phyloP scores from a whole-genome alignment of 2,329 filamentous ascomycete species.

The Claviceps sp. region DNA sequence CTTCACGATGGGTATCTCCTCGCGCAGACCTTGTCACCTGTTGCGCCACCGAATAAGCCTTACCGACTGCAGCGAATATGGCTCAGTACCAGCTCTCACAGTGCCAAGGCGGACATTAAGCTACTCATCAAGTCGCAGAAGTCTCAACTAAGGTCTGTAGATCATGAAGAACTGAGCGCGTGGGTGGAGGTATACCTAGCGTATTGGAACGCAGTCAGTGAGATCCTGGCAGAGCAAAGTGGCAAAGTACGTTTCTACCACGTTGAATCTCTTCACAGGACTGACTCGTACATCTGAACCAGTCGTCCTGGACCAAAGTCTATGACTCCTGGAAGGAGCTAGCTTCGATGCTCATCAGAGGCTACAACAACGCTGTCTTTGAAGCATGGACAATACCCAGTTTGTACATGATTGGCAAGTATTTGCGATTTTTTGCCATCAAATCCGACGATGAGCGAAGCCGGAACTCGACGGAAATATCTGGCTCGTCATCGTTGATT shows the following conservation, averaged over 20 bases:
- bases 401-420: constrained; percentile 76
- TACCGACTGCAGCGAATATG: constrained; percentile 57
- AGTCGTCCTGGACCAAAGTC: constrained; percentile 63
- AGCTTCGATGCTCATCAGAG: constrained; percentile 61
- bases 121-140: constrained; percentile 55
- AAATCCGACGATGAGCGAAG: constrained; percentile 64
- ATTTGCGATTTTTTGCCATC: constrained; percentile 78
- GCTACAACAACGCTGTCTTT: constrained; percentile 64
- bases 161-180: constrained; percentile 56
- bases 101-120: constrained; percentile 55
- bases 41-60: constrained; percentile 47
- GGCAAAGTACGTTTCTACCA: constrained; percentile 20
- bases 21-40: constrained; percentile 61
- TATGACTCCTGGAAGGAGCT: constrained; percentile 87
- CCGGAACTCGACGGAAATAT: constrained; percentile 21
- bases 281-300: constrained; percentile 8
- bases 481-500: constrained; percentile 34
- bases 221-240: constrained; percentile 46
- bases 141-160: constrained; percentile 37
- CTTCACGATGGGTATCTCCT: constrained; percentile 57
- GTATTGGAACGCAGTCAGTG: constrained; percentile 73
- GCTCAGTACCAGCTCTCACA: constrained; percentile 53
- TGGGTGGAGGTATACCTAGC: constrained; percentile 77
- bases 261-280: background rate
- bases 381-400: constrained; percentile 88